phyloP scores from a whole-genome alignment of 768 basidiomycete genomes.

The Mycena venus region DNA sequence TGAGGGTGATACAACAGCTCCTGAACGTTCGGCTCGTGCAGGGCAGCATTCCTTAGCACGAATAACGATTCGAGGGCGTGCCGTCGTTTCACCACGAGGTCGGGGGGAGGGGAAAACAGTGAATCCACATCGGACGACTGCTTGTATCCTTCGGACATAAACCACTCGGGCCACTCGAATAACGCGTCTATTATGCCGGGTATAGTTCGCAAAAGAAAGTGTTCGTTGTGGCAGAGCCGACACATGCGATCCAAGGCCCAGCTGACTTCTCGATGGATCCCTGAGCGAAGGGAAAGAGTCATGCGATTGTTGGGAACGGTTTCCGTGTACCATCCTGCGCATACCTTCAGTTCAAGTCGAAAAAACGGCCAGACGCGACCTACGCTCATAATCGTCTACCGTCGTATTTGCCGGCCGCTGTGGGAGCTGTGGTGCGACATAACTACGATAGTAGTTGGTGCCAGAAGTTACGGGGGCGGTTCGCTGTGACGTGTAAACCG shows the following conservation, averaged over 20 bases:
- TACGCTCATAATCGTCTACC: constrained; percentile 86
- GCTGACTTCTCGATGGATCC: constrained; percentile 83
- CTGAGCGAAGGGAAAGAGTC: constrained; percentile 90
- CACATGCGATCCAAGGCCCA: constrained; percentile 93
- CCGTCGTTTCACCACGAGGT: constrained; percentile 67
- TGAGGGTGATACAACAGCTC: constrained; percentile 72
- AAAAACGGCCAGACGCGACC: constrained; percentile 36
- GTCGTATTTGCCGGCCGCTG: constrained; percentile 36
- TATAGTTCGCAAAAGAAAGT: constrained; percentile 77
- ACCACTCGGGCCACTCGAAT: constrained; percentile 92
- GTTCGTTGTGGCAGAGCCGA: constrained; percentile 83
- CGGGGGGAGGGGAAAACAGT: constrained; percentile 70
- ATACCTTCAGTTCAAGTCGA: constrained; percentile 16
- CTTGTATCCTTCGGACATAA: constrained; percentile 72
- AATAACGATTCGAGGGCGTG: constrained; percentile 90
- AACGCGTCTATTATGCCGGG: constrained; percentile 88
- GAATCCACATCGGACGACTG: constrained; percentile 53
- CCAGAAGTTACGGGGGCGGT: no score
- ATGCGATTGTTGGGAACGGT: constrained; percentile 85
- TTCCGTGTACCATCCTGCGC: constrained; percentile 89
- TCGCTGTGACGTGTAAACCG: constrained; percentile 20
- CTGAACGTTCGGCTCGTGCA: constrained; percentile 74
- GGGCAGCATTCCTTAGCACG: constrained; percentile 87
- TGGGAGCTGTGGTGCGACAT: constrained; percentile 1
- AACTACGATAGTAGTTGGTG: constrained; percentile 20